These are phyloP conservation scores for Candida ulmi DNA, from an alignment of 805 yeast genomes.

Conservation along the genomic window DNA sequence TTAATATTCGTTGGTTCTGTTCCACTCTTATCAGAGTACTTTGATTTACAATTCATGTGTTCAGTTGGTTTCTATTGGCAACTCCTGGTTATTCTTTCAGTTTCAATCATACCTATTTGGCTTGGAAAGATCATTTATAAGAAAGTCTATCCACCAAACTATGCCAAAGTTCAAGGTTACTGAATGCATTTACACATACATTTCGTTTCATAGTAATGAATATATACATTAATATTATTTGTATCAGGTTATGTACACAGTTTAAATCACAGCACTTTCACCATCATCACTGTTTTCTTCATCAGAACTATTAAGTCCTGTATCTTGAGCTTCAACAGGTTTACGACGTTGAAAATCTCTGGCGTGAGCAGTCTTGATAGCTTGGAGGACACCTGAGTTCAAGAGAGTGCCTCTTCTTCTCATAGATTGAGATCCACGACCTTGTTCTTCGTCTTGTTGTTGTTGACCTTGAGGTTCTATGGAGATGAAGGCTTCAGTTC, in stretches of 20 bases:
- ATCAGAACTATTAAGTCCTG: conserved; percentile 16
- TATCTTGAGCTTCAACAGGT: conserved; percentile 13
- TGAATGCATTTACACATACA: conserved; percentile 20
- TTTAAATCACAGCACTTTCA: conserved; percentile 6
- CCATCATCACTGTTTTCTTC: conserved; percentile 29
- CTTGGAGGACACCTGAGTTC: conserved; percentile 30
- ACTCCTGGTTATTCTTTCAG: conserved; percentile 50
- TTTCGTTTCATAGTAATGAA: too few species aligned
- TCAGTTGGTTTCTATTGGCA: conserved; percentile 67
- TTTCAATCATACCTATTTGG: conserved; percentile 89
- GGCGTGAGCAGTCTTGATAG: conserved; percentile 71
- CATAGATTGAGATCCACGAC: conserved; percentile 1
- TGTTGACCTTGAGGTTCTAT: conserved; percentile 3
- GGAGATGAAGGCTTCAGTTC: background rate
- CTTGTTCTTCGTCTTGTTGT: conserved; percentile 3
- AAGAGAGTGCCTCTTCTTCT: conserved; percentile 18
- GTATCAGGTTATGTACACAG: too few species aligned
- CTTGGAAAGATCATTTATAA: conserved; percentile 69
- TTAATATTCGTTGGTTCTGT: conserved; percentile 63
- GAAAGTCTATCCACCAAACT: conserved; percentile 84
- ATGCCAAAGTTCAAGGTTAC: conserved; percentile 91
- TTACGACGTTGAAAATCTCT: conserved; percentile 64
- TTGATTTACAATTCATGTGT: conserved; percentile 58
- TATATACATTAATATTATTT: too few species aligned
- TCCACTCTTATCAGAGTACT: conserved; percentile 86